These are phyloP conservation scores for Sideroxylon spinosum DNA, from an alignment of 179 eudicot genomes.

Conservation along the genomic window DNA sequence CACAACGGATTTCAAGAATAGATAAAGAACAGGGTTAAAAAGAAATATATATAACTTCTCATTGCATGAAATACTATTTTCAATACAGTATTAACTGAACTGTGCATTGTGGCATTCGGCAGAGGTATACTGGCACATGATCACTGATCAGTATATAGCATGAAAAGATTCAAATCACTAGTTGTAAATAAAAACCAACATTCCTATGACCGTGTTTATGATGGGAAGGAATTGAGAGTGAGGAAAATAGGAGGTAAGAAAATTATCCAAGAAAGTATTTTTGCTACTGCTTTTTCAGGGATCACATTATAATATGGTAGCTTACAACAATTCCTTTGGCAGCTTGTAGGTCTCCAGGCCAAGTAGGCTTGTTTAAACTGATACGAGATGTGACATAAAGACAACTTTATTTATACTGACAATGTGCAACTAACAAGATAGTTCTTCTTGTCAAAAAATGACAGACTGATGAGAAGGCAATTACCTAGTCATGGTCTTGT, in stretches of 20 bases:
- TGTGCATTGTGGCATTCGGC: background rate
- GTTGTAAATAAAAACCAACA: background rate
- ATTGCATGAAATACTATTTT: too few species aligned
- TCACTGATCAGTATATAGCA: background rate
- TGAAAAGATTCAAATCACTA: background rate
- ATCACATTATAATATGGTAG: background rate
- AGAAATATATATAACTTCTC: background rate
- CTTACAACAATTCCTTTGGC: slow-evolving; percentile 1
- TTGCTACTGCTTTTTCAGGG: background rate
- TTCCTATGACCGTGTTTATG: background rate
- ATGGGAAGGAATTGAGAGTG: background rate
- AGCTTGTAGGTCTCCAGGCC: background rate
- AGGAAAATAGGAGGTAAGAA: background rate
- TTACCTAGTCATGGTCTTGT: background rate
- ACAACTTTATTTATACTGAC: background rate
- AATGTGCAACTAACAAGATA: background rate
- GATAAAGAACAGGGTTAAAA: background rate
- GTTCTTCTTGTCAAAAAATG: background rate
- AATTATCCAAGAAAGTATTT: background rate
- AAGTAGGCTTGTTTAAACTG: background rate
- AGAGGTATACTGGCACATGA: background rate
- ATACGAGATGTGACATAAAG: background rate
- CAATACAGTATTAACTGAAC: background rate
- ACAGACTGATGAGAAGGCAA: slow-evolving; percentile 1
- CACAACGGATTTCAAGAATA: background rate